Evolutionary conservation across 1,284 basidiomycete species (phyloP).

Genomic region (Golubevia pallescens): DNA sequence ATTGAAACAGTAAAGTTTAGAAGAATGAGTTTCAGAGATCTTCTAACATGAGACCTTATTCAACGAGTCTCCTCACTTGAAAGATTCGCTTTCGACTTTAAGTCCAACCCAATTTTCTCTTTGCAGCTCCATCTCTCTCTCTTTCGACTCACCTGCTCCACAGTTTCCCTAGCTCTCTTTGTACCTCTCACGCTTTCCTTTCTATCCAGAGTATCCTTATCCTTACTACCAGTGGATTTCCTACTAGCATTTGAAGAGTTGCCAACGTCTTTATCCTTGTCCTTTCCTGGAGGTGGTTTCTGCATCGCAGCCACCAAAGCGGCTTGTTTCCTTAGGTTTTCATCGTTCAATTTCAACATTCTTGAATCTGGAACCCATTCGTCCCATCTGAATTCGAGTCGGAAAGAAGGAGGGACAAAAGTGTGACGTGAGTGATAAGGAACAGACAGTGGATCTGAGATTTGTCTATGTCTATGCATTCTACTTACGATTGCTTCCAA

Average conservation of each 20-base stretch:
- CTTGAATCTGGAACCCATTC: slow-evolving; percentile 91
- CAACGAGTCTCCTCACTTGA: no score
- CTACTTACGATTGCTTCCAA: slow-evolving; percentile 94
- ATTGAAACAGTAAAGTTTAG: not conserved
- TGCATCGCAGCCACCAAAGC: no score
- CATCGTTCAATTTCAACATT: slow-evolving; percentile 84
- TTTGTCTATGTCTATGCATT: not conserved
- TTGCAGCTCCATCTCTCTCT: not conserved
- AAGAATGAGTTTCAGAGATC: not conserved
- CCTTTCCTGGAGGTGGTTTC: slow-evolving; percentile 64
- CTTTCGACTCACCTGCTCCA: slow-evolving; percentile 23
- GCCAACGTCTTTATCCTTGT: slow-evolving; percentile 64
- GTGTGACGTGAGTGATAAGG: not conserved
- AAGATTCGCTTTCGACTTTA: no score
- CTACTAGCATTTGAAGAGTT: no score
- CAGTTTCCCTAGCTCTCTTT: slow-evolving; percentile 32
- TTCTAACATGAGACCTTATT: not conserved
- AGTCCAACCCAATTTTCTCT: no score
- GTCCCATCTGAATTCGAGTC: slow-evolving; percentile 77
- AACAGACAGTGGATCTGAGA: not conserved
- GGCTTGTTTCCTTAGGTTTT: slow-evolving; percentile 79
- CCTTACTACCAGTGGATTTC: slow-evolving; percentile 66
- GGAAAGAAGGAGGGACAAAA: not conserved
- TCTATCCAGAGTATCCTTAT: slow-evolving; percentile 19
- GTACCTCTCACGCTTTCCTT: slow-evolving; percentile 17